Evolutionary conservation across 164 flowering plant genomes (phyloP).

Genomic region (Dillenia suffruticosa): DNA sequence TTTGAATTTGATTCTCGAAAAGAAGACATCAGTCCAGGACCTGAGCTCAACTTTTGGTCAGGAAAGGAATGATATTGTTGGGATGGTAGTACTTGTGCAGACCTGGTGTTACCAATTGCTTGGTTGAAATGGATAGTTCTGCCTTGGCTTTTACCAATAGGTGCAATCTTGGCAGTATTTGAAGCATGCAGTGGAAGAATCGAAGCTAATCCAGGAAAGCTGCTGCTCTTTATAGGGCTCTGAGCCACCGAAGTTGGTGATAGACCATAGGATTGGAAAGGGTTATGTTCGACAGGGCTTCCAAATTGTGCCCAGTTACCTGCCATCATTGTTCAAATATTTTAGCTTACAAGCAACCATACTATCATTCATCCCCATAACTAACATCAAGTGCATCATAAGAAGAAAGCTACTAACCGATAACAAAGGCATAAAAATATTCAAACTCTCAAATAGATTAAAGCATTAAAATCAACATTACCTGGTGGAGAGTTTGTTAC

Average conservation of each 20-base stretch:
- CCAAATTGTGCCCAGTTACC: conserved; percentile 73
- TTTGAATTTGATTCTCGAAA: conserved; percentile 57
- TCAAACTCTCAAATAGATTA: too few species aligned
- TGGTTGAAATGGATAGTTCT: conserved; percentile 42
- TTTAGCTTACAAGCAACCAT: conserved; percentile 6
- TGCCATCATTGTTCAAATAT: conserved; percentile 22
- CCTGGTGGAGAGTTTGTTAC: conserved; percentile 85
- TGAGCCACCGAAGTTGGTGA: conserved; percentile 48
- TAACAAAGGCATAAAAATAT: too few species aligned
- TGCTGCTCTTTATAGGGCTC: conserved; percentile 54
- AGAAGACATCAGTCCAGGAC: conserved; percentile 46
- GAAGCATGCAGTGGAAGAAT: conserved; percentile 56
- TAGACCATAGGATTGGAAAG: conserved; percentile 47
- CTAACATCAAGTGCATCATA: background rate
- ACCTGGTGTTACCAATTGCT: conserved; percentile 25
- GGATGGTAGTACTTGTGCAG: conserved; percentile 30
- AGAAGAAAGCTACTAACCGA: background rate
- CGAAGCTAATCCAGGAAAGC: conserved; percentile 69
- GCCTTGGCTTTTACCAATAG: conserved; percentile 67
- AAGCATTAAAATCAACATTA: conserved; percentile 10
- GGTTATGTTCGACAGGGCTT: conserved; percentile 62
- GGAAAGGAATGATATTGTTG: conserved; percentile 69
- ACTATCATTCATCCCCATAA: too few species aligned
- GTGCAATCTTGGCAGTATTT: conserved; percentile 56
- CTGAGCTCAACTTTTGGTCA: conserved; percentile 41